Base-by-base conservation (phyloP, 495 filamentous ascomycete genomes). In the Apodospora peruviana region DNA sequence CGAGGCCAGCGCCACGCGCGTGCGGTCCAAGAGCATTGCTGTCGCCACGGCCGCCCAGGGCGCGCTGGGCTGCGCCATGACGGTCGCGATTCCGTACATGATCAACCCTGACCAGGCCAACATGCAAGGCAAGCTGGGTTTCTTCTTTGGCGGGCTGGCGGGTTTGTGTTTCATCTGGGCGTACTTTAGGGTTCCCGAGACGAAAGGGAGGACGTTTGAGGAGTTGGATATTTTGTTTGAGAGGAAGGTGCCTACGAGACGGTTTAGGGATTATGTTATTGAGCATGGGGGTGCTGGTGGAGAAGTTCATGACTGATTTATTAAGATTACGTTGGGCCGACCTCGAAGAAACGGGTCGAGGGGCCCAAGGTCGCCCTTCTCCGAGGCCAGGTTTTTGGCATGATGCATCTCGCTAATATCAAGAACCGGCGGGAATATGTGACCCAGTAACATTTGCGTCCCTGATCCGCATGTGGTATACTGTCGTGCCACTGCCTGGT, bases 61-160 rank as follows among this genome's bases (percentile, higher is more conserved):
- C 0, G 51, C 81, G 0, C 61, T 82, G 29, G 78, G 78, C 1
- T 82, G 84, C 36, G 65, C 74, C 9, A 82, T 81, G 67, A 82
- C 78, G 4, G 73, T 87, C 11, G 77, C 77, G 0, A 80, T 84
- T 41, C 81, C 81, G 0, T 83, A 86, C 49, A 77, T 85, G 75
- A 74, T 87, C 38, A 86, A 85, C 51, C 79, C 81, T 1, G 76
- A 83, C 40, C 68, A 80, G 21, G 82, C 74, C 19, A 78, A 86
- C 50, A 67, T 83, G 67, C 72, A 75, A 43, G 82, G 82, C 1
- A 85, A 87, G 58, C 66, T 83, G 0, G 84, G 82, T 0, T 87
- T 86, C 55, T 80, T 86, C 58, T 87, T 81, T 58, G 82, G 77
- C 12, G 82, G 79, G 0, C 56, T 81, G 3, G 75, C 74, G 2